Conservation (phyloP, 2,329 filamentous ascomycete genomes). For the Colletotrichum sp. region DNA sequence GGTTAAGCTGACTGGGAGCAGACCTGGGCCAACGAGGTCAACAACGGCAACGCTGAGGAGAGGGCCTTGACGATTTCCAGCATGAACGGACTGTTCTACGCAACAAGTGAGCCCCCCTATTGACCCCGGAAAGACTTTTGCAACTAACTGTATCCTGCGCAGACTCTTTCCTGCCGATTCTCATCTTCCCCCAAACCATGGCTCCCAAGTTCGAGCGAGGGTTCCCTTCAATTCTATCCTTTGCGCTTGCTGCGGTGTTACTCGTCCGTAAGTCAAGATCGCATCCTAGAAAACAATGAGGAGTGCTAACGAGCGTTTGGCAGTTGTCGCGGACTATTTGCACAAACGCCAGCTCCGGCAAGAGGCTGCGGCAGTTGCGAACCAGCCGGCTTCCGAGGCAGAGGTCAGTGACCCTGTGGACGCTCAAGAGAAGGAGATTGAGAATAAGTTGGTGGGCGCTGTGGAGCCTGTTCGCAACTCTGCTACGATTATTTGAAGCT, state of each 20-base stretch:
- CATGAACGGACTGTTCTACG: conserved; percentile 38
- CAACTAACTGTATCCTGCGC: too few relatives aligned
- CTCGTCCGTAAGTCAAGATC: conserved; percentile 20
- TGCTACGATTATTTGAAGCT: neutral
- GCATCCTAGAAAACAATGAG: too few relatives aligned
- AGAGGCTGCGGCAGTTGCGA: neutral
- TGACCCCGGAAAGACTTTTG: too few relatives aligned
- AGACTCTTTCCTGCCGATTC: conserved; percentile 35
- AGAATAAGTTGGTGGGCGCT: neutral
- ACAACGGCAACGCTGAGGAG: conserved; percentile 34
- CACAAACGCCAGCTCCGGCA: neutral
- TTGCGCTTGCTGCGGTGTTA: neutral
- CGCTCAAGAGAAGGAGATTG: neutral
- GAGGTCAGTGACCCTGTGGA: neutral
- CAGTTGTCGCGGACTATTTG: neutral
- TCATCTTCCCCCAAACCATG: conserved; percentile 38
- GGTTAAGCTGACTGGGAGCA: conserved; percentile 2
- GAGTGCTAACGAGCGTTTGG: neutral
- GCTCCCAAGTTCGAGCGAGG: conserved; percentile 29
- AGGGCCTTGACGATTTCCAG: conserved; percentile 34
- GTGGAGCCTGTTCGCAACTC: neutral
- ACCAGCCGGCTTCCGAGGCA: neutral
- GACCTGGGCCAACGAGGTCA: conserved; percentile 38
- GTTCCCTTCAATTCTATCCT: neutral
- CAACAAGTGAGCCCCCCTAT: too few relatives aligned